Conservation (phyloP, 768 basidiomycete genomes). For the Leucogyrophana mollusca region DNA sequence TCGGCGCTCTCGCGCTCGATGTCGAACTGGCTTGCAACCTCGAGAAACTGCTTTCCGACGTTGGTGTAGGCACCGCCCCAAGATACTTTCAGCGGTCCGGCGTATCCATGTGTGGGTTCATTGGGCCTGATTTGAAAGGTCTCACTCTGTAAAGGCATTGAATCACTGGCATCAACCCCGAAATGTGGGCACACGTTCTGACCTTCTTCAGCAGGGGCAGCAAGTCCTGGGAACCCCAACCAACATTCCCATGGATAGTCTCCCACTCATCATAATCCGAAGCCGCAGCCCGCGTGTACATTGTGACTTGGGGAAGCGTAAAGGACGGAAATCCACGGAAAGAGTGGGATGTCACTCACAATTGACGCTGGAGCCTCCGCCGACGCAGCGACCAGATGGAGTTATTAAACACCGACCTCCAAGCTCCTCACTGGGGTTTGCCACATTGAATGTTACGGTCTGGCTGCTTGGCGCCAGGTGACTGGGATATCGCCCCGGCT, state of each 20-base stretch:
- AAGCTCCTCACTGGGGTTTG: constrained; percentile 11
- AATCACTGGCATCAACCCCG: neutral
- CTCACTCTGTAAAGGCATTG: constrained; percentile 18
- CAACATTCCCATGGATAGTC: constrained; percentile 14
- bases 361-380: constrained; percentile 23
- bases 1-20: constrained; percentile 40
- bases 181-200: neutral
- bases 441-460: constrained; percentile 12
- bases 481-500: constrained; percentile 14
- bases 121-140: constrained; percentile 29
- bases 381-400: constrained; percentile 19
- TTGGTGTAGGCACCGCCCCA: constrained; percentile 6
- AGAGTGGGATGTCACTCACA: constrained; percentile 8
- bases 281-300: constrained; percentile 20
- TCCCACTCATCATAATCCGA: constrained; percentile 30
- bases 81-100: constrained; percentile 28
- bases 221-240: constrained; percentile 23
- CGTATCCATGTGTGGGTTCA: constrained; percentile 34
- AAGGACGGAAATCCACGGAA: neutral
- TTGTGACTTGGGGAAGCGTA: constrained; percentile 13
- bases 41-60: constrained; percentile 42
- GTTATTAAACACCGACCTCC: constrained; percentile 13
- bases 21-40: constrained; percentile 46
- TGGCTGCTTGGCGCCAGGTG: constrained; percentile 17
- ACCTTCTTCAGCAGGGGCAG: constrained; percentile 26